These are phyloP conservation scores for Fibroporia radiculosa DNA, from an alignment of 768 basidiomycete species.

Conservation along the genomic window DNA sequence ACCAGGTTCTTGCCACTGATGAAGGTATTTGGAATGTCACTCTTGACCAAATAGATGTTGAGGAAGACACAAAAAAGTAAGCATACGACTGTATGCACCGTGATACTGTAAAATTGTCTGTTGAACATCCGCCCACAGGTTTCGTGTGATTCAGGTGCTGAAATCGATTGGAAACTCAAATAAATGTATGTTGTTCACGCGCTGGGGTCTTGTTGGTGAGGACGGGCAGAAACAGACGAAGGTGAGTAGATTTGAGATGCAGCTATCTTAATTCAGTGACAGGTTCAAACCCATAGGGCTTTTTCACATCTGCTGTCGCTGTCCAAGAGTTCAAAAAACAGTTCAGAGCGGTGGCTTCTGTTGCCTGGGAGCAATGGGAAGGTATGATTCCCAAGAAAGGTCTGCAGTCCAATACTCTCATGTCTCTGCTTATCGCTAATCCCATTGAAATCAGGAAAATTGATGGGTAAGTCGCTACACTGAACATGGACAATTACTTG, in stretches of 20 bases:
- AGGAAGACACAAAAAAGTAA: slow-evolving; percentile 43
- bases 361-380: slow-evolving; percentile 41
- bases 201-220: slow-evolving; percentile 60
- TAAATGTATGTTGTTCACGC: slow-evolving; percentile 38
- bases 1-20: slow-evolving; percentile 39
- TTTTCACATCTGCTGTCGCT: slow-evolving; percentile 31
- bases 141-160: slow-evolving; percentile 51
- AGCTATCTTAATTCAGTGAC: too few relatives aligned
- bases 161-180: slow-evolving; percentile 36
- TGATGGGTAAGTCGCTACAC: slow-evolving; percentile 35
- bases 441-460: slow-evolving; percentile 42
- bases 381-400: slow-evolving; percentile 47
- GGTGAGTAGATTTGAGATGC: slow-evolving; percentile 27
- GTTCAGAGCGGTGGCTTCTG: slow-evolving; percentile 46
- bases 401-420: slow-evolving; percentile 11
- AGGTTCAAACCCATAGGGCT: slow-evolving; percentile 45
- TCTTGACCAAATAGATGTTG: slow-evolving; percentile 53
- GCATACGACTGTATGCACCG: slow-evolving; percentile 2
- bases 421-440: neutral
- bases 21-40: slow-evolving; percentile 50
- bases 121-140: slow-evolving; percentile 28
- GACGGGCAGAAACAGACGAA: slow-evolving; percentile 41
- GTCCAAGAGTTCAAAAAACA: slow-evolving; percentile 52
- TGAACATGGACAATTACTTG: neutral
- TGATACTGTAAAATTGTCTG: too few relatives aligned